Conservation (phyloP, 192 early-diverging fungal genomes). For the Geranomyces michiganensis region DNA sequence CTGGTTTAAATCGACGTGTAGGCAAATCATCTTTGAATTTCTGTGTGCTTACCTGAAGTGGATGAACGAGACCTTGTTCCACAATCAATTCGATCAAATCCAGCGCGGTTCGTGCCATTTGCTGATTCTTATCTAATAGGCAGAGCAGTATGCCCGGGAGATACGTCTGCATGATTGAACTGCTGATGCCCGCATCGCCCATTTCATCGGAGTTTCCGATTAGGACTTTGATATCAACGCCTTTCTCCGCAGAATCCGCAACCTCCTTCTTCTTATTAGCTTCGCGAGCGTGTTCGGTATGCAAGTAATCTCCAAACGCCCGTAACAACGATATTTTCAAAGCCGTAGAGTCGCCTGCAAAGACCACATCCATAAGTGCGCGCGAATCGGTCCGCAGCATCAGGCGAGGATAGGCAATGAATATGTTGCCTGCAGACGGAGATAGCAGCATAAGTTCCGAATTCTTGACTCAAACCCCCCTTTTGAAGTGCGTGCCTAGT, state of each 20-base stretch:
- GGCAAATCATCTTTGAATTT: not conserved
- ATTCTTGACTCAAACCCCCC: too few species aligned
- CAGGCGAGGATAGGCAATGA: slow-evolving; percentile 69
- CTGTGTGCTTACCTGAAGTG: slow-evolving; percentile 60
- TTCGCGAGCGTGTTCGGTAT: slow-evolving; percentile 54
- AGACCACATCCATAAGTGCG: slow-evolving; percentile 69
- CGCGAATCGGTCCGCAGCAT: slow-evolving; percentile 54
- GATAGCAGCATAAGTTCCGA: too few species aligned
- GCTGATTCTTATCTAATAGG: slow-evolving; percentile 56
- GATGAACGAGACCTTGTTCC: slow-evolving; percentile 91
- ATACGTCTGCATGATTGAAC: slow-evolving; percentile 88
- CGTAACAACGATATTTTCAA: slow-evolving; percentile 73
- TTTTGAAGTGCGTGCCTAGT: not conserved
- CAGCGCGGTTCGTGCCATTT: slow-evolving; percentile 74
- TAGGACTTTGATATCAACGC: slow-evolving; percentile 72
- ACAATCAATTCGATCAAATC: slow-evolving; percentile 81
- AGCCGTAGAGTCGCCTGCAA: slow-evolving; percentile 47
- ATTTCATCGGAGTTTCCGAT: slow-evolving; percentile 83
- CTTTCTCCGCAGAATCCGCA: not conserved
- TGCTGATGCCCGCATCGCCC: slow-evolving; percentile 85
- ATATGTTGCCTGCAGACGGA: slow-evolving; percentile 56
- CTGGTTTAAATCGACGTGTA: too few species aligned
- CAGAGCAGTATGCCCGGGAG: slow-evolving; percentile 75
- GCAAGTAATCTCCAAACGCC: slow-evolving; percentile 72
- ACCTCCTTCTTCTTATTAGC: slow-evolving; percentile 4